Evolutionary conservation across 2,329 filamentous ascomycete species (phyloP).

Genomic region (Scedosporium apiospermum): DNA sequence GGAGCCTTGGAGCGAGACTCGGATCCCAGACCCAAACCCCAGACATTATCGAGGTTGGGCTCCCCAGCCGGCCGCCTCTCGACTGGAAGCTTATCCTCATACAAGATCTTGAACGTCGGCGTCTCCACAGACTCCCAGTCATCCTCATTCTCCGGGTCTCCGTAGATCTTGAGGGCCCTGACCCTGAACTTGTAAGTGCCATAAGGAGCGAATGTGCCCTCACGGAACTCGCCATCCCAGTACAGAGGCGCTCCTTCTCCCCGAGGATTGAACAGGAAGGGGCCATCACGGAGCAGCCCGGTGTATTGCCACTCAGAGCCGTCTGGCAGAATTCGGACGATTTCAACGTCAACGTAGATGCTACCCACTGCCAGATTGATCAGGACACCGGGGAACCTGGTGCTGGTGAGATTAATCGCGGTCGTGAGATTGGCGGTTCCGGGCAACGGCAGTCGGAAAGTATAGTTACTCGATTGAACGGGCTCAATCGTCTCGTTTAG

Average conservation of each 20-base stretch:
- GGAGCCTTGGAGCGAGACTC: neutral
- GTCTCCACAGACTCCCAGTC: slow-evolving; percentile 39
- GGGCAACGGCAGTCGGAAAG: slow-evolving; percentile 30
- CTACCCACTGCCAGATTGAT: slow-evolving; percentile 35
- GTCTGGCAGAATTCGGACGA: slow-evolving; percentile 25
- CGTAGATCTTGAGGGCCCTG: slow-evolving; percentile 40
- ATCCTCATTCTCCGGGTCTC: slow-evolving; percentile 28
- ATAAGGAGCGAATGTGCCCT: slow-evolving; percentile 35
- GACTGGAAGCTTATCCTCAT: slow-evolving; percentile 14
- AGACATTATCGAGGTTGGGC: neutral
- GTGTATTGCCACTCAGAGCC: neutral
- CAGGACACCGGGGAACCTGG: slow-evolving; percentile 26
- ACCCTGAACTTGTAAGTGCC: slow-evolving; percentile 41
- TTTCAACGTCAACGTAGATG: slow-evolving; percentile 30
- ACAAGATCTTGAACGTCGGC: slow-evolving; percentile 33
- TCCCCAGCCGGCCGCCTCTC: neutral
- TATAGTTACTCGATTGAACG: neutral
- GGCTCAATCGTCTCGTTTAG: neutral
- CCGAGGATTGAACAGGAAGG: slow-evolving; percentile 9
- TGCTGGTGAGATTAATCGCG: slow-evolving; percentile 14
- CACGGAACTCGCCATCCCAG: slow-evolving; percentile 38
- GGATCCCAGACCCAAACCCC: neutral
- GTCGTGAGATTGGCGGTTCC: slow-evolving; percentile 21
- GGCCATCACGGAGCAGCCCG: neutral
- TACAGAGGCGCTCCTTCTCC: slow-evolving; percentile 14